A percentile compares a stretch with the other conserved stretches of the same genome.
Conservation (phyloP, 352 stramenopile genomes). For the Peronospora destructor region DNA sequence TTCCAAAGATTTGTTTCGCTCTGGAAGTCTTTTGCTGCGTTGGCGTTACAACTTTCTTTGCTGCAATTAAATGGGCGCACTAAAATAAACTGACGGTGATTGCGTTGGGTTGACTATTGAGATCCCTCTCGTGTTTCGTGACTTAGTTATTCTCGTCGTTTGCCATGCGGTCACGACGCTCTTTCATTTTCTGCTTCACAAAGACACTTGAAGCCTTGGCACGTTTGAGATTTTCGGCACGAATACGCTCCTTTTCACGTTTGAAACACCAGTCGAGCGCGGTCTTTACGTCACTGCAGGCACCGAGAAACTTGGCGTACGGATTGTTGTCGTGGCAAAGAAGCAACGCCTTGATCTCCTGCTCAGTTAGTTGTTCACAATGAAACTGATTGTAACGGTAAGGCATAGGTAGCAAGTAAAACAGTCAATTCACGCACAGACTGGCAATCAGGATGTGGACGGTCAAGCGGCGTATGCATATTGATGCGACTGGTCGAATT, state of each 20-base stretch:
- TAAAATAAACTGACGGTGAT: not conserved
- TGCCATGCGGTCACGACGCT: slow-evolving; percentile 46
- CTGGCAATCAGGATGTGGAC: slow-evolving; percentile 75
- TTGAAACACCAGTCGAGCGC: slow-evolving; percentile 76
- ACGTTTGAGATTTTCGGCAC: slow-evolving; percentile 55
- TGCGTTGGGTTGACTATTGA: not conserved
- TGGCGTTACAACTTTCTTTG: slow-evolving; percentile 14
- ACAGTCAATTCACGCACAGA: slow-evolving; percentile 33
- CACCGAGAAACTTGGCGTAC: slow-evolving; percentile 68
- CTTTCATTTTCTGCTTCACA: slow-evolving; percentile 73
- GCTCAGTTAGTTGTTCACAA: slow-evolving; percentile 8
- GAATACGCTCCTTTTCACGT: slow-evolving; percentile 55
- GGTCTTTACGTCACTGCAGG: slow-evolving; percentile 64
- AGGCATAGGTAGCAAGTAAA: not conserved
- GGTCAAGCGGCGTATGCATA: slow-evolving; percentile 79
- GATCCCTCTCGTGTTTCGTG: not conserved
- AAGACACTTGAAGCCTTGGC: slow-evolving; percentile 62
- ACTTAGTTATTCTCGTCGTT: slow-evolving; percentile 3
- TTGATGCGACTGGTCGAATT: too few relatives aligned
- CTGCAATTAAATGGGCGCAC: slow-evolving; percentile 16
- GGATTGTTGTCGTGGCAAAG: slow-evolving; percentile 73
- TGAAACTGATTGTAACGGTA: not conserved
- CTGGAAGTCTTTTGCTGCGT: slow-evolving; percentile 6
- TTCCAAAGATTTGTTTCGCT: too few relatives aligned
- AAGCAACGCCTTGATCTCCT: slow-evolving; percentile 68